Evolutionary conservation across 2,329 filamentous ascomycete species (phyloP).

Genomic region (Pezicula neosporulosa): DNA sequence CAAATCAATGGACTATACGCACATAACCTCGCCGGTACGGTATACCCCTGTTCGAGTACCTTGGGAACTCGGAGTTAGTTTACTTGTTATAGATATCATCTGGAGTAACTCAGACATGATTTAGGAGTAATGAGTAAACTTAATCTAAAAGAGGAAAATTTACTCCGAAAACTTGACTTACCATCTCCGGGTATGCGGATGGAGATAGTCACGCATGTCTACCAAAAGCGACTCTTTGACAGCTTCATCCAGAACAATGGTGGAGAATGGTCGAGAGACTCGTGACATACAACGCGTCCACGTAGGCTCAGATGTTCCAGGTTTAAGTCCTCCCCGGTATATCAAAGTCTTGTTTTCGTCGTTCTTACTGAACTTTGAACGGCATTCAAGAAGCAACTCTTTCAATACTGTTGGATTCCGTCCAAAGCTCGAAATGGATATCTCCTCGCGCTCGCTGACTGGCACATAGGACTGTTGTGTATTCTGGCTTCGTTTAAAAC

Average conservation of each 20-base stretch:
- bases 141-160: too few species aligned
- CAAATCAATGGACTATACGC: too few species aligned
- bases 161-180: too few species aligned
- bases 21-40: conserved; percentile 84
- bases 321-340: conserved; percentile 51
- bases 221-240: conserved; percentile 56
- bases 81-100: too few species aligned
- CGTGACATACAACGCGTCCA: conserved; percentile 63
- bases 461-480: conserved; percentile 38
- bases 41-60: conserved; percentile 75
- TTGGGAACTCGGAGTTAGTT: too few species aligned
- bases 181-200: conserved; percentile 66
- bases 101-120: too few species aligned
- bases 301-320: conserved; percentile 37
- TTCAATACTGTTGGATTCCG: conserved; percentile 58
- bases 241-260: conserved; percentile 60
- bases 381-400: conserved; percentile 57
- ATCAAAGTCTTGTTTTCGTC: conserved; percentile 63
- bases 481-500: conserved; percentile 53
- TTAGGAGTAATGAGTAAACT: too few species aligned
- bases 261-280: conserved; percentile 58
- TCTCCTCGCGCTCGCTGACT: conserved; percentile 53
- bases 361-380: conserved; percentile 49
- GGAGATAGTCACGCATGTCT: conserved; percentile 61
- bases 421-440: conserved; percentile 59